These are phyloP conservation scores for Suhomyces maxii DNA, from an alignment of 1,139 yeast genomes.

Conservation along the genomic window DNA sequence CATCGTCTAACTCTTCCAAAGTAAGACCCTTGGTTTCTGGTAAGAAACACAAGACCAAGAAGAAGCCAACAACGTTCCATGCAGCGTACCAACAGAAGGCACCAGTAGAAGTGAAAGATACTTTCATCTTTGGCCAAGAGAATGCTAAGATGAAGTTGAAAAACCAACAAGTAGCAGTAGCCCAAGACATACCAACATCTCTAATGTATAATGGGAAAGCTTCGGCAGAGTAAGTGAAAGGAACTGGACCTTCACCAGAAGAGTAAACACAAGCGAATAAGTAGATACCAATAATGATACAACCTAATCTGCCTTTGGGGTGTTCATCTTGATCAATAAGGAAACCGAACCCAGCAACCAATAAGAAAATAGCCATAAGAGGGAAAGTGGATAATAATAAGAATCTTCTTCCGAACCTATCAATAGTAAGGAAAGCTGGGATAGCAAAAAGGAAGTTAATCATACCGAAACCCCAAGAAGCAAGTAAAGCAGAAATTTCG, in stretches of 20 bases:
- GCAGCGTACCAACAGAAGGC: conserved; percentile 91
- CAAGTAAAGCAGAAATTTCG: conserved; percentile 62
- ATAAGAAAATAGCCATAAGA: conserved; percentile 62
- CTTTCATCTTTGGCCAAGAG: conserved; percentile 76
- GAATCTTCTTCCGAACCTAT: conserved; percentile 73
- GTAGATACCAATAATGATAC: conserved; percentile 71
- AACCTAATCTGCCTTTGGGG: conserved; percentile 57
- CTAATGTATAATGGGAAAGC: conserved; percentile 83
- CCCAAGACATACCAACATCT: conserved; percentile 83
- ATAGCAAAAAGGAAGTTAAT: conserved; percentile 77
- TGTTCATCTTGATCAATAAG: conserved; percentile 51
- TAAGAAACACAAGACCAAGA: conserved; percentile 62
- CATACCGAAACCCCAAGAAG: conserved; percentile 87
- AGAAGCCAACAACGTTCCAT: conserved; percentile 77
- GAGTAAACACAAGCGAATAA: conserved; percentile 74
- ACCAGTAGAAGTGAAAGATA: conserved; percentile 72
- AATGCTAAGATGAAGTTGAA: conserved; percentile 78
- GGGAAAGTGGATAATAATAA: conserved; percentile 76
- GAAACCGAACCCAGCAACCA: conserved; percentile 77
- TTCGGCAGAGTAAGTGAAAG: conserved; percentile 87
- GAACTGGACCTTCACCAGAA: conserved; percentile 88
- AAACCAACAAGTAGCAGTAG: conserved; percentile 85
- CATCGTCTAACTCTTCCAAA: conserved; percentile 71
- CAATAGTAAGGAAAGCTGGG: conserved; percentile 83
- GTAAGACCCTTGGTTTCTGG: conserved; percentile 73